Evolutionary conservation across 169 alveolate species (phyloP).

Genomic region (Eimeria necatrix): DNA sequence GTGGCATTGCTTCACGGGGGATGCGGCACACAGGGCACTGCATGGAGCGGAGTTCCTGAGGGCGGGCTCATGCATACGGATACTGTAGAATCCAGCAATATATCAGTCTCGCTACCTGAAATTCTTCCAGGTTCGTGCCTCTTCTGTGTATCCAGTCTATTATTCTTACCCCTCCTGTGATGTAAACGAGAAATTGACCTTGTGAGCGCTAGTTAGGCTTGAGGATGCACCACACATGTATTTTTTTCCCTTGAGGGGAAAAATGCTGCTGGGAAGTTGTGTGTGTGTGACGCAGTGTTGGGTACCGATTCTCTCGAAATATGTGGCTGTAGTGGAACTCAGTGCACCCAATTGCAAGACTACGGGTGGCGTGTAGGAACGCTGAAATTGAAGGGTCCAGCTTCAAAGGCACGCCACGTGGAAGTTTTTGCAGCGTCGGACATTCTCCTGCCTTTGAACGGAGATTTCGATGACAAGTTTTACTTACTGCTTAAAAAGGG

Average conservation of each 20-base stretch:
- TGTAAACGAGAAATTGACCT: no score
- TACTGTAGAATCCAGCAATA: background rate
- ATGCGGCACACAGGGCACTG: conserved; percentile 55
- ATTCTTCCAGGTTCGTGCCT: conserved; percentile 47
- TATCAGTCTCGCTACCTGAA: conserved; percentile 23
- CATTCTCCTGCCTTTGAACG: conserved; percentile 14
- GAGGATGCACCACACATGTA: background rate
- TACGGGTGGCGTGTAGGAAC: conserved; percentile 70
- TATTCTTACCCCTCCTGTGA: no score
- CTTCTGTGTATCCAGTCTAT: background rate
- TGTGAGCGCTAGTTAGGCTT: no score
- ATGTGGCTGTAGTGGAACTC: conserved; percentile 62
- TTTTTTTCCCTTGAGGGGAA: background rate
- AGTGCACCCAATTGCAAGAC: conserved; percentile 51
- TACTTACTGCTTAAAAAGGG: conserved; percentile 29
- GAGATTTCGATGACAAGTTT: conserved; percentile 60
- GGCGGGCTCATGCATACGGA: conserved; percentile 43
- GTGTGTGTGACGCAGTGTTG: conserved; percentile 33
- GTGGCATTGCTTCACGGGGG: conserved; percentile 60
- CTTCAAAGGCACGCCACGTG: background rate
- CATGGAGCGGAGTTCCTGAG: conserved; percentile 37
- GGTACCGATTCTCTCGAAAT: background rate
- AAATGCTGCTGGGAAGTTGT: background rate
- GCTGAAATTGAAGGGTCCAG: conserved; percentile 48
- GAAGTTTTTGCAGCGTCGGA: conserved; percentile 43